These are phyloP conservation scores for Melastoma candidum DNA, from an alignment of 441 rosid species.

Conservation along the genomic window DNA sequence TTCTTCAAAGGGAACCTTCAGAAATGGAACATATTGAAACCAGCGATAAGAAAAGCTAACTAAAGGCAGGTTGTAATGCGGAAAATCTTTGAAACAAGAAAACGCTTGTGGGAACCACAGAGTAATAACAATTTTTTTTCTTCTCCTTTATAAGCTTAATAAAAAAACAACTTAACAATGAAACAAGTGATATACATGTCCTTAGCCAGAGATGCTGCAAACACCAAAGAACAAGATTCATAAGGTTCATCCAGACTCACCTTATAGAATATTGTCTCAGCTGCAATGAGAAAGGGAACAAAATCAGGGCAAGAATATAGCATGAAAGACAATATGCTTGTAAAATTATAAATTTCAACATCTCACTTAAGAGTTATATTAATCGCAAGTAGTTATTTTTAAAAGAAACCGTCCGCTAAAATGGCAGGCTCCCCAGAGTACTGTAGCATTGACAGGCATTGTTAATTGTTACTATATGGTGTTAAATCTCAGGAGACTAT, in stretches of 20 bases:
- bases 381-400: too few relatives aligned
- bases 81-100: not conserved
- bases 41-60: conserved; percentile 5
- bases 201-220: not conserved
- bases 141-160: too few relatives aligned
- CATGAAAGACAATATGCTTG: too few relatives aligned
- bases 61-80: not conserved
- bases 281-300: conserved; percentile 36
- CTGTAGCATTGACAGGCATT: too few relatives aligned
- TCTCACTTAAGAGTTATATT: too few relatives aligned
- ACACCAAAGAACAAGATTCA: too few relatives aligned
- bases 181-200: not conserved
- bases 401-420: too few relatives aligned
- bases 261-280: conserved; percentile 60
- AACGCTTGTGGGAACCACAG: not conserved
- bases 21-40: conserved; percentile 7
- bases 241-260: conserved; percentile 20
- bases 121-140: not conserved
- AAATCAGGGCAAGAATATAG: conserved; percentile 3
- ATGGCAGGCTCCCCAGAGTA: too few relatives aligned
- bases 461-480: too few relatives aligned
- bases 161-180: too few relatives aligned
- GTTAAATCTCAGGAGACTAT: too few relatives aligned
- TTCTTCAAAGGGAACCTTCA: conserved; percentile 95
- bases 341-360: too few relatives aligned